Conservation (phyloP, 2,329 filamentous ascomycete species). For the Hypoxylon sp. region DNA sequence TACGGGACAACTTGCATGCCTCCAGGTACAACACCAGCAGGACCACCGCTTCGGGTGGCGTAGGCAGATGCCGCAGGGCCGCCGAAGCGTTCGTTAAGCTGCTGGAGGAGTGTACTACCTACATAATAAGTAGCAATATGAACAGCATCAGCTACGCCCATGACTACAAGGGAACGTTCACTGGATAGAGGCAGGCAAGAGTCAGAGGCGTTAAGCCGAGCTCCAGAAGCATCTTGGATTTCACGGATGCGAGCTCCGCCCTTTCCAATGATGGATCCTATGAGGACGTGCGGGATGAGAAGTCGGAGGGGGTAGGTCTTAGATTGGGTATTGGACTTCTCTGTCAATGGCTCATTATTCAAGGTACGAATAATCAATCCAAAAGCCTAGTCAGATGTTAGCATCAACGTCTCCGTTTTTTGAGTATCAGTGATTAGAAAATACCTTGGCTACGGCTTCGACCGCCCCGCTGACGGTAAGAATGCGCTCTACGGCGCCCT, state of each 20-base stretch:
- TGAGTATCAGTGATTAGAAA: conserved; percentile 48
- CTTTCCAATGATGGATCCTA: conserved; percentile 99
- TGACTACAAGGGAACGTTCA: conserved; percentile 96
- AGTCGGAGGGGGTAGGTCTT: conserved; percentile 98
- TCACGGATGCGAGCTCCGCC: conserved; percentile 95
- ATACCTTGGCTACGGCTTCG: conserved; percentile 95
- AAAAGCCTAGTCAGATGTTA: conserved; percentile 77
- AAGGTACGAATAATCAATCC: conserved; percentile 97
- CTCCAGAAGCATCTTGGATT: conserved; percentile 97
- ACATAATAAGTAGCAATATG: conserved; percentile 99
- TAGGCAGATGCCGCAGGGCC: conserved; percentile 98
- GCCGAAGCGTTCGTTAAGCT: conserved; percentile 96
- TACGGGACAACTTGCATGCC: conserved; percentile 99
- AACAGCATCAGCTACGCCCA: conserved; percentile 97
- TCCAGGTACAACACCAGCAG: conserved; percentile 92
- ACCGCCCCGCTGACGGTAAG: conserved; percentile 96
- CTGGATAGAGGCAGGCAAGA: conserved; percentile 94
- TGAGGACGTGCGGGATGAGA: conserved; percentile 95
- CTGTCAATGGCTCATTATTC: conserved; percentile 94
- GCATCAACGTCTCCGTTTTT: conserved; percentile 19
- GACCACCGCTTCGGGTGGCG: conserved; percentile 92
- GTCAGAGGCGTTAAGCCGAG: conserved; percentile 95
- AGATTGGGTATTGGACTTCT: conserved; percentile 90
- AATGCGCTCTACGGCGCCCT: conserved; percentile 97
- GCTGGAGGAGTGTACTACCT: conserved; percentile 96